Percentiles rank a stretch among this genome's conserved stretches.
These are phyloP conservation scores for Primulina huaijiensis DNA, from an alignment of 257 asterid species.

Conservation along the genomic window DNA sequence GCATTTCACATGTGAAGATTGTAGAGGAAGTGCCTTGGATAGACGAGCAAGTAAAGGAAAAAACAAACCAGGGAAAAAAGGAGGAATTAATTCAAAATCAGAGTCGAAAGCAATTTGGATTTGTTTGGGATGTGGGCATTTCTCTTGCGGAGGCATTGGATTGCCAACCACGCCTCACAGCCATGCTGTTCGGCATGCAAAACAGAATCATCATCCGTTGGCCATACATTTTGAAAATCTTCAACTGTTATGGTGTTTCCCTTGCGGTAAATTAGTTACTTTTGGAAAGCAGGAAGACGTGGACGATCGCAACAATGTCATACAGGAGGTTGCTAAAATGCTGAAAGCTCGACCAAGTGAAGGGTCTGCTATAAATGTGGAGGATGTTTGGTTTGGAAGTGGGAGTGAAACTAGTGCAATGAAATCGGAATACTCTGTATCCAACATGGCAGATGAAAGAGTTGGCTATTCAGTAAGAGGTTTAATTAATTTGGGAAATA, in stretches of 20 bases:
- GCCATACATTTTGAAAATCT: constrained; percentile 64
- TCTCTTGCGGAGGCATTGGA: constrained; percentile 88
- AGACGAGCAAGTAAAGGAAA: constrained; percentile 54
- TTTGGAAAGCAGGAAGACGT: constrained; percentile 49
- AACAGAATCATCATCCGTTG: constrained; percentile 58
- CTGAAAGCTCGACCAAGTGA: constrained; percentile 47
- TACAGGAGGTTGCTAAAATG: constrained; percentile 57
- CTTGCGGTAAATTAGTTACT: constrained; percentile 48
- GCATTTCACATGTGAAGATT: constrained; percentile 62
- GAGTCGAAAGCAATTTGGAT: constrained; percentile 70
- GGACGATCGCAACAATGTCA: constrained; percentile 38
- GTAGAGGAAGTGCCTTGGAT: constrained; percentile 55
- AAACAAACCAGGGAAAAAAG: constrained; percentile 66
- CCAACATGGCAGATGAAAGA: constrained; percentile 32
- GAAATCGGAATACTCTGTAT: constrained; percentile 37
- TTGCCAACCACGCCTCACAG: constrained; percentile 69
- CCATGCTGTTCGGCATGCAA: constrained; percentile 83
- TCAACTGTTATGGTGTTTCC: constrained; percentile 72
- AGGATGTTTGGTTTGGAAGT: constrained; percentile 74
- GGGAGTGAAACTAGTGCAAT: constrained; percentile 47
- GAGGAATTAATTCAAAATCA: constrained; percentile 44
- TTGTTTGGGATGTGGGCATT: constrained; percentile 79
- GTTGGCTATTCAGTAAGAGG: constrained; percentile 57
- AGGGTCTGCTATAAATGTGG: constrained; percentile 50
- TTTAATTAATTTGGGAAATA: constrained; percentile 83